phyloP scores from a whole-genome alignment of 1,284 basidiomycete species.

The Heterobasidion irregulare region DNA sequence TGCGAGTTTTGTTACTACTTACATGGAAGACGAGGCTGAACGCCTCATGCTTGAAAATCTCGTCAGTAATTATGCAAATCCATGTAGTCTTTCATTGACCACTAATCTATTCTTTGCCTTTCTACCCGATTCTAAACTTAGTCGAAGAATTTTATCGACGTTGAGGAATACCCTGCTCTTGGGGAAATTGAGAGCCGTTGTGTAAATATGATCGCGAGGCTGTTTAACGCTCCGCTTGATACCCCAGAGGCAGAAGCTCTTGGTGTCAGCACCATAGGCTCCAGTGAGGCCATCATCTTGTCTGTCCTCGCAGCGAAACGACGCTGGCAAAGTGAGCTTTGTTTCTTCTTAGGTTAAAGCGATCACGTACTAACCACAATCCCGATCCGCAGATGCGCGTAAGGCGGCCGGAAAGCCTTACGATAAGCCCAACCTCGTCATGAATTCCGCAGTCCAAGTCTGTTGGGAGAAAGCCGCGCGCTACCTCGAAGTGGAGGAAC shows the following conservation, averaged over 20 bases:
- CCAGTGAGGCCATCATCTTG: constrained; percentile 70
- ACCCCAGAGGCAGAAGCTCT: not conserved
- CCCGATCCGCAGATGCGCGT: constrained; percentile 30
- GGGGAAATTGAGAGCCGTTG: constrained; percentile 47
- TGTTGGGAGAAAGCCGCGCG: constrained; percentile 61
- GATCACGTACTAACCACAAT: not conserved
- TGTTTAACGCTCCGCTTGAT: not conserved
- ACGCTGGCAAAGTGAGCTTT: constrained; percentile 43
- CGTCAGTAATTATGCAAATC: not conserved
- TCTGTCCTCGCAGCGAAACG: constrained; percentile 71
- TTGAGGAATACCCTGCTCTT: constrained; percentile 65
- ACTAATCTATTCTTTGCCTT: too few species aligned
- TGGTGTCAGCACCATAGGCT: constrained; percentile 59
- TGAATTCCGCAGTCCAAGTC: constrained; percentile 63
- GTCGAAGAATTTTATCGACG: constrained; percentile 60
- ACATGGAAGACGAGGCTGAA: constrained; percentile 51
- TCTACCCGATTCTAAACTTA: not conserved
- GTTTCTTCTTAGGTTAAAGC: not conserved
- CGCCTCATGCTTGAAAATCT: constrained; percentile 56
- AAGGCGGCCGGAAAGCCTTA: constrained; percentile 57
- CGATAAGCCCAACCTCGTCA: constrained; percentile 52
- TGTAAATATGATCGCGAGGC: not conserved
- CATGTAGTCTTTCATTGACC: not conserved
- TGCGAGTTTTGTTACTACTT: constrained; percentile 43
- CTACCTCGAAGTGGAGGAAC: constrained; percentile 60